Conservation (phyloP, 1,284 basidiomycete genomes). For the Cutaneotrichosporon sp. region DNA sequence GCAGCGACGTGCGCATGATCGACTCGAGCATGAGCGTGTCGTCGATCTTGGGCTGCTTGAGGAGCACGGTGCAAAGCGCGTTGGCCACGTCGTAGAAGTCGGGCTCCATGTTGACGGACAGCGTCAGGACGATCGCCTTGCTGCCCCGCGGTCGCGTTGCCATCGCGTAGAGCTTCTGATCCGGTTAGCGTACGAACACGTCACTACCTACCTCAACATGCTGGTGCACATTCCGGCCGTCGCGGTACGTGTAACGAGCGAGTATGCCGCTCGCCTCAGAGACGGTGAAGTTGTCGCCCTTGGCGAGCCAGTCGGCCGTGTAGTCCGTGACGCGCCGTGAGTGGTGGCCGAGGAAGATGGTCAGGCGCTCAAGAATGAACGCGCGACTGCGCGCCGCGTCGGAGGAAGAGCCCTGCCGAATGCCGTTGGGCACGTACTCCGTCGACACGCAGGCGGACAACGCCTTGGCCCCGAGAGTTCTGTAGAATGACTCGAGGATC, state of each 20-base stretch:
- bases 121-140: constrained; percentile 69
- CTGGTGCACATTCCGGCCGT: constrained; percentile 29
- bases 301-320: constrained; percentile 57
- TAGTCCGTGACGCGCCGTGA: constrained; percentile 69
- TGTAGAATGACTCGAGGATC: constrained; percentile 52
- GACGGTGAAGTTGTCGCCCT: constrained; percentile 65
- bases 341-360: constrained; percentile 89
- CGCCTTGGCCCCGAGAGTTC: constrained; percentile 61
- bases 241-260: constrained; percentile 44
- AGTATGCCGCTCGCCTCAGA: constrained; percentile 58
- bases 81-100: constrained; percentile 76
- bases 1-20: constrained; percentile 85
- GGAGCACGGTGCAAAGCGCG: constrained; percentile 68
- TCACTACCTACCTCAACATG: constrained; percentile 44
- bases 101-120: constrained; percentile 71
- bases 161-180: constrained; percentile 66
- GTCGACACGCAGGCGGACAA: constrained; percentile 74
- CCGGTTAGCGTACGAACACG: constrained; percentile 4
- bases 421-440: constrained; percentile 60
- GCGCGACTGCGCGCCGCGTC: constrained; percentile 31
- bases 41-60: constrained; percentile 72
- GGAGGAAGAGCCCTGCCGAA: constrained; percentile 28
- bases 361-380: constrained; percentile 79
- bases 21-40: constrained; percentile 73
- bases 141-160: constrained; percentile 59